Base-by-base conservation (phyloP, 495 filamentous ascomycete genomes). In the Glonium stellatum region DNA sequence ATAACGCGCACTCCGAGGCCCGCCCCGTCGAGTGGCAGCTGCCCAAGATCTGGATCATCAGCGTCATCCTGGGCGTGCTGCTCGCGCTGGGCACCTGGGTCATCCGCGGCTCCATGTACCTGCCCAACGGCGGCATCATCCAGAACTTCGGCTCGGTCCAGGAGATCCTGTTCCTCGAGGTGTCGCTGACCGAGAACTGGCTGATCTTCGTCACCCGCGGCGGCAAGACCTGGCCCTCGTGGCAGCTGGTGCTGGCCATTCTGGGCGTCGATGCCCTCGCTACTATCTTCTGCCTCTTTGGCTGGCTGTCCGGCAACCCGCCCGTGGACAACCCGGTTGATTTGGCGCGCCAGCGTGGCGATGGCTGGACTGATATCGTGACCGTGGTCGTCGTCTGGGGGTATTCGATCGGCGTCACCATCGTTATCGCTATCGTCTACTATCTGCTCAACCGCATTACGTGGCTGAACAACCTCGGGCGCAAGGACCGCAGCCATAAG, bases 361-460 rank as follows among this genome's bases (percentile, higher is more conserved):
- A 88, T 72, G 82, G 83, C 58, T 77, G 82, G 71, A 83, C 82
- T 58, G 82, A 84, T 71, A 82, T 92, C 71, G 86, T 90, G 69
- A 92, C 87, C 59, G 84, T 87, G 42, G 85, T 89, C 64, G 80
- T 89, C 62, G 78, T 92, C 70, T 92, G 87, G 87, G 78, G 73
- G 37, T 89, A 86, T 81, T 87, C 84, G 41, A 87, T 89, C 63
- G 86, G 81, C 76, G 85, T 88, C 61, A 88, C 83, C 55, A 81
- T 90, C 71, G 81, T 89, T 76, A 84, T 88, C 69, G 87, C 87
- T 59, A 86, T 89, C 64, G 80, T 87, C 68, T 90, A 91, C 78
- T 87, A 82, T 76, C 69, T 86, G 67, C 79, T 91, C 71, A 86
- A 84, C 76, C 75, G 79, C 67, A 80, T 88, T 68, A 73, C 78